These are phyloP conservation scores for Actinidia chinensis DNA, from an alignment of 179 eudicot genomes.

Conservation along the genomic window DNA sequence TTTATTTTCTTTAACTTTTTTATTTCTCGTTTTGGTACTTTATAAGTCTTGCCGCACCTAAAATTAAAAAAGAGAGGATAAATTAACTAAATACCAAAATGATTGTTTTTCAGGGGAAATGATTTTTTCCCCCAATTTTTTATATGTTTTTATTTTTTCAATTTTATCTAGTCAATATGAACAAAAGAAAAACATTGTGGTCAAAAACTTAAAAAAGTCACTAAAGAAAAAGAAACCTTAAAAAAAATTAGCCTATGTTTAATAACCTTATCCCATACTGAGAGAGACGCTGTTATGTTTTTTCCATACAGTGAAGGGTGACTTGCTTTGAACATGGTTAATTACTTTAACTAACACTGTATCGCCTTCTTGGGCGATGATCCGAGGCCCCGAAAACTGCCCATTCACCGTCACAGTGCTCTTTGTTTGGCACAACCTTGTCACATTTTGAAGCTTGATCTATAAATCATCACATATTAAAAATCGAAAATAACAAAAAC, in stretches of 20 bases:
- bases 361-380: slow-evolving; percentile 47
- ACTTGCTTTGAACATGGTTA: slow-evolving; percentile 35
- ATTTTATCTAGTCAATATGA: neutral
- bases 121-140: too few relatives aligned
- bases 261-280: too few relatives aligned
- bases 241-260: too few relatives aligned
- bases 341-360: slow-evolving; percentile 27
- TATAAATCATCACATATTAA: slow-evolving; percentile 9
- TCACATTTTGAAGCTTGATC: slow-evolving; percentile 43
- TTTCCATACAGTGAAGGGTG: slow-evolving; percentile 38
- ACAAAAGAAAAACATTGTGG: neutral
- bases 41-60: too few relatives aligned
- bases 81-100: too few relatives aligned
- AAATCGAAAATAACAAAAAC: neutral
- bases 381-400: slow-evolving; percentile 45
- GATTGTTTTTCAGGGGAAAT: too few relatives aligned
- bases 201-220: neutral
- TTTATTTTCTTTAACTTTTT: too few relatives aligned
- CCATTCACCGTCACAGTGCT: slow-evolving; percentile 50
- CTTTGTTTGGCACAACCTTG: slow-evolving; percentile 51
- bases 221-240: too few relatives aligned
- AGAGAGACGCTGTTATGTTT: neutral
- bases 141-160: too few relatives aligned
- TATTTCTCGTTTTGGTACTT: too few relatives aligned
- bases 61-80: too few relatives aligned